Evolutionary conservation across 257 asterid genomes (phyloP).

Genomic region (Catharanthus roseus): DNA sequence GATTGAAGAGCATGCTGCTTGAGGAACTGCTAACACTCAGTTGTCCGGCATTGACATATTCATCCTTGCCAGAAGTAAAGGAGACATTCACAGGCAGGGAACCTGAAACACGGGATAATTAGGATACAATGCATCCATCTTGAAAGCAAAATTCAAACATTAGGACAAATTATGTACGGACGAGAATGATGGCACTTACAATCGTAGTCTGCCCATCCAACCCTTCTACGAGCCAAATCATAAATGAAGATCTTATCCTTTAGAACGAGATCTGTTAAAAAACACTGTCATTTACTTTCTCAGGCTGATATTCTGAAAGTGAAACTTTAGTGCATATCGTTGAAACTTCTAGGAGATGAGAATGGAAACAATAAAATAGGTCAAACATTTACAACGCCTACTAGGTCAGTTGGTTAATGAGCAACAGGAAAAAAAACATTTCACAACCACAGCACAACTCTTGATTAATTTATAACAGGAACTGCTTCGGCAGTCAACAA

Average conservation of each 20-base stretch:
- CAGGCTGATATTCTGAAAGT: background rate
- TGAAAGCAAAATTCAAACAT: background rate
- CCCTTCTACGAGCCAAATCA: constrained; percentile 73
- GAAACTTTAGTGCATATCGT: background rate
- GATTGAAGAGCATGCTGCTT: constrained; percentile 11
- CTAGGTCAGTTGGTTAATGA: background rate
- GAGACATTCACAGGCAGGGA: constrained; percentile 80
- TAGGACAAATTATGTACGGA: background rate
- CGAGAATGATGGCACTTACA: constrained; percentile 45
- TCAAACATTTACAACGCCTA: background rate
- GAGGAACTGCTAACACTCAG: constrained; percentile 57
- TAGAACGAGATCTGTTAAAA: constrained; percentile 62
- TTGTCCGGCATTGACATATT: constrained; percentile 61
- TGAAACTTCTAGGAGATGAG: background rate
- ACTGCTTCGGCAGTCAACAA: background rate
- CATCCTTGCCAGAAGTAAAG: constrained; percentile 67
- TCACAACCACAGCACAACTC: background rate
- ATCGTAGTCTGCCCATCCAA: constrained; percentile 85
- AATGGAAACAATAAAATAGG: background rate
- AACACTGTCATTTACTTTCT: constrained; percentile 11
- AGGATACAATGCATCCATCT: background rate
- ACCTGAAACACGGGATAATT: constrained; percentile 38
- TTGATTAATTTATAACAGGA: background rate
- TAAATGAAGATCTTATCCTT: constrained; percentile 82
- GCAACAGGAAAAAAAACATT: background rate